Evolutionary conservation across 2,329 filamentous ascomycete genomes (phyloP).

Genomic region (Sporothrix brasiliensis): DNA sequence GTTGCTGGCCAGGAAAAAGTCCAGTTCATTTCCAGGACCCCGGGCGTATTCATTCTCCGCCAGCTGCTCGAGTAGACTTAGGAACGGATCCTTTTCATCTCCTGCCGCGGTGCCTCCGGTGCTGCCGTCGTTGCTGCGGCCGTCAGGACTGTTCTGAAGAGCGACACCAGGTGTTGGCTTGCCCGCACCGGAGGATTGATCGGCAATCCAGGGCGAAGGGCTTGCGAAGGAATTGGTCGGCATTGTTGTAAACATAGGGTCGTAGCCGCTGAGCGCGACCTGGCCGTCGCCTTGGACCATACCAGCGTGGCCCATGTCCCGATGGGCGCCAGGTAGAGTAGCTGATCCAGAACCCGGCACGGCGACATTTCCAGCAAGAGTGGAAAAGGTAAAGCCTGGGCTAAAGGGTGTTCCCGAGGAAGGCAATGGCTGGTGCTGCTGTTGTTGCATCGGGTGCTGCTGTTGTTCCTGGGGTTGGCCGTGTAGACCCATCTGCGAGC

Average conservation of each 20-base stretch:
- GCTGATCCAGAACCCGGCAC: constrained; percentile 4
- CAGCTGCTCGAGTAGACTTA: constrained; percentile 77
- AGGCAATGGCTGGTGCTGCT: constrained; percentile 34
- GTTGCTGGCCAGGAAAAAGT: constrained; percentile 66
- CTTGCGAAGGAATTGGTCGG: constrained; percentile 58
- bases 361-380: neutral
- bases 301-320: neutral
- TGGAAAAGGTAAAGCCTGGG: constrained; percentile 39
- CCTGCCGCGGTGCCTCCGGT: constrained; percentile 50
- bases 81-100: constrained; percentile 78
- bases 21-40: constrained; percentile 72
- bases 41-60: constrained; percentile 75
- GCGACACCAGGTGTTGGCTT: constrained; percentile 24
- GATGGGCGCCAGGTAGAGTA: neutral
- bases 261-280: constrained; percentile 48
- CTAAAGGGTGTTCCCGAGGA: constrained; percentile 25
- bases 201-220: constrained; percentile 54
- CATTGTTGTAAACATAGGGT: constrained; percentile 63
- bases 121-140: constrained; percentile 54
- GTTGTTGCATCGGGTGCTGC: constrained; percentile 35
- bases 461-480: constrained; percentile 30
- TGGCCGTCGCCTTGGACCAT: constrained; percentile 1
- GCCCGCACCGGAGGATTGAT: constrained; percentile 40
- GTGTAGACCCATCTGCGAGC: constrained; percentile 25
- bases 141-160: constrained; percentile 50